Percentiles rank a stretch among this genome's conserved stretches.
Conservation (phyloP, 805 yeast species). For the Wickerhamomyces rabaulensis region DNA sequence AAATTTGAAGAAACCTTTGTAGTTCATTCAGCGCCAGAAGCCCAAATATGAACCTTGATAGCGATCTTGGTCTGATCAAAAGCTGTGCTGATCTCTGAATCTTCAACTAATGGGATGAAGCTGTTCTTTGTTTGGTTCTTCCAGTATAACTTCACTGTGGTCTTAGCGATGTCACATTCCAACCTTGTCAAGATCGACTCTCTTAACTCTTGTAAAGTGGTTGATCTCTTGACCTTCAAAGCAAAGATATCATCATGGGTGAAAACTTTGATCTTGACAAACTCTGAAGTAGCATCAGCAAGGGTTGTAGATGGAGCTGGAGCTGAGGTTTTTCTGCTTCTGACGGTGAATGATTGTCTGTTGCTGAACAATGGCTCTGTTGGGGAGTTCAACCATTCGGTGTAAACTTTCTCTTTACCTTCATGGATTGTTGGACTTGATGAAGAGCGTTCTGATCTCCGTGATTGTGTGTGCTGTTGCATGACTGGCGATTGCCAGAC, state of each 20-base stretch:
- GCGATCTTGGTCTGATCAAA: conserved; percentile 11
- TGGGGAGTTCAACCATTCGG: not conserved
- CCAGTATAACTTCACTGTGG: conserved; percentile 15
- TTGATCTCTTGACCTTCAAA: conserved; percentile 8
- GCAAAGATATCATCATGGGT: conserved; percentile 24
- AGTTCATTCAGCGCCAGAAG: too few species aligned
- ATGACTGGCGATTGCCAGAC: conserved; percentile 21
- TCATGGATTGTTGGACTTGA: conserved; percentile 3
- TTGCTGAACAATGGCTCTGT: conserved; percentile 1
- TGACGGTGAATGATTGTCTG: not conserved
- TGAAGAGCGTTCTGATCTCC: not conserved
- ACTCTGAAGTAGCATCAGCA: not conserved
- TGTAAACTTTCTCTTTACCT: not conserved
- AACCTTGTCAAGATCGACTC: conserved; percentile 20
- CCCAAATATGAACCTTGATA: conserved; percentile 10
- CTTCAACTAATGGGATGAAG: conserved; percentile 17
- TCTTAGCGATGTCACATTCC: conserved; percentile 13
- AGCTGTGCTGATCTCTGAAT: conserved; percentile 15
- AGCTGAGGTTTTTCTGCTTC: conserved; percentile 5
- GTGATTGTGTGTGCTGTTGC: not conserved
- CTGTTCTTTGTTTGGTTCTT: conserved; percentile 11
- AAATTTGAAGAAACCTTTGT: too few species aligned
- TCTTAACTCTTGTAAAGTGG: conserved; percentile 8
- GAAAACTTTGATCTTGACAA: conserved; percentile 20
- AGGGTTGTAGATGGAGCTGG: not conserved